A percentile compares a stretch with the other conserved stretches of the same genome.
Evolutionary conservation across 345 rosid species (phyloP).

Genomic region (Dovyalis caffra): DNA sequence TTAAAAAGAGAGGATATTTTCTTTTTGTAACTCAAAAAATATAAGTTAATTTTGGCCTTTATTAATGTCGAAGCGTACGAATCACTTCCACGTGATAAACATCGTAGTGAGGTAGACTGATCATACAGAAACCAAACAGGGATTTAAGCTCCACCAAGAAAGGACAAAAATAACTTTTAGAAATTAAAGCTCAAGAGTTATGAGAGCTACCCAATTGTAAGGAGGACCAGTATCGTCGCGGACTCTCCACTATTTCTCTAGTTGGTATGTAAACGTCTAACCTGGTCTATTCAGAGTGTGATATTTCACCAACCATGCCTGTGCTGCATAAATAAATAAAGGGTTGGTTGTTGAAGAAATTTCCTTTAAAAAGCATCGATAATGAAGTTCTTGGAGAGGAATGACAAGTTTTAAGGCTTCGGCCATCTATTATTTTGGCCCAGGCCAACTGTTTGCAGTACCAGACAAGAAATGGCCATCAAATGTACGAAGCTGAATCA

Average conservation of each 20-base stretch:
- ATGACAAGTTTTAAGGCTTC: not conserved
- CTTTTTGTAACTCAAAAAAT: too few species aligned
- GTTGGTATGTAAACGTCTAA: not conserved
- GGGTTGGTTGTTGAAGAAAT: not conserved
- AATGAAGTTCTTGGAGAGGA: not conserved
- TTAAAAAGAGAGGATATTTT: too few species aligned
- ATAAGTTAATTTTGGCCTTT: too few species aligned
- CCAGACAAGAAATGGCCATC: not conserved
- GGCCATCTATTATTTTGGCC: not conserved
- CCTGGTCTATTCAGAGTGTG: not conserved
- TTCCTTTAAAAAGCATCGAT: not conserved
- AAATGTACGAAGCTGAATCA: too few species aligned
- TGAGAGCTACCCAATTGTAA: constrained; percentile 1
- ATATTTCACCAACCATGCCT: constrained; percentile 7
- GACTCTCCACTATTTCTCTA: not conserved
- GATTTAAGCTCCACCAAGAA: not conserved
- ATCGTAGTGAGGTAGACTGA: too few species aligned
- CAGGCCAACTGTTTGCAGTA: not conserved
- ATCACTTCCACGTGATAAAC: too few species aligned
- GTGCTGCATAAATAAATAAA: not conserved
- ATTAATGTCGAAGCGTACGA: too few species aligned
- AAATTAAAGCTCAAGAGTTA: constrained; percentile 11
- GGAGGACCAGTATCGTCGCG: not conserved
- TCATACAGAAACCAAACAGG: too few species aligned
- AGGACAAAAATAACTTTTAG: constrained; percentile 8